Evolutionary conservation across 23 red algal genomes (phyloP).

Genomic region (Gracilaria vermiculophylla): DNA sequence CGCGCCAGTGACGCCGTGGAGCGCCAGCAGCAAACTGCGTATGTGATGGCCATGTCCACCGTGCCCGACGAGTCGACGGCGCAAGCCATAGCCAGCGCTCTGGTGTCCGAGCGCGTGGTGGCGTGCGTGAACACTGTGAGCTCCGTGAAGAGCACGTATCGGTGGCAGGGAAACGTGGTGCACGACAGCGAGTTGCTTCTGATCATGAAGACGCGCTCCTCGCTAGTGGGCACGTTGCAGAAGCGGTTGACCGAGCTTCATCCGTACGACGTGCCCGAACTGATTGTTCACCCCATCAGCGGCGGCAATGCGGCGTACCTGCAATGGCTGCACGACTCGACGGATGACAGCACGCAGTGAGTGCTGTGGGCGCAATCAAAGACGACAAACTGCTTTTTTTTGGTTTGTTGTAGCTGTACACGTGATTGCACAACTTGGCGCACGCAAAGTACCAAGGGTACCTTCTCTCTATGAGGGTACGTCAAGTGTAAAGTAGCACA

Average conservation of each 20-base stretch:
- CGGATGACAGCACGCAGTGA: no score
- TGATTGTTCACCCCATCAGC: constrained; percentile 63
- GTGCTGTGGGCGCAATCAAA: no score
- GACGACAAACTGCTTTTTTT: no score
- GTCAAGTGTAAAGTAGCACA: no score
- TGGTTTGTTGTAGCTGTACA: no score
- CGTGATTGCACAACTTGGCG: no score
- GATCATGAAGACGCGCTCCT: constrained; percentile 82
- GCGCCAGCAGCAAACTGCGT: no score
- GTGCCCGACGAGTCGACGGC: constrained; percentile 29
- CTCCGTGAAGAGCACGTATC: constrained; percentile 61
- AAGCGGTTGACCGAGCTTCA: constrained; percentile 41
- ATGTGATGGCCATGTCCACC: constrained; percentile 50
- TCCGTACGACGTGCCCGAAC: constrained; percentile 88
- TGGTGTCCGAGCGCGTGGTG: constrained; percentile 59
- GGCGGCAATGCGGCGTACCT: constrained; percentile 67
- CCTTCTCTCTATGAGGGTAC: no score
- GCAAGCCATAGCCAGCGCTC: not conserved
- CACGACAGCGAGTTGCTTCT: constrained; percentile 60
- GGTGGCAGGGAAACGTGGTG: constrained; percentile 88
- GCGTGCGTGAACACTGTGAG: constrained; percentile 82
- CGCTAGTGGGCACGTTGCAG: constrained; percentile 22
- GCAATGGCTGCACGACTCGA: constrained; percentile 53
- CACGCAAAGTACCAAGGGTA: no score
- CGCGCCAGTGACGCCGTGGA: no score